Percentiles rank a stretch among this genome's conserved stretches.
These are phyloP conservation scores for Fusarium torreyae DNA, from an alignment of 2,329 filamentous ascomycete species.

Conservation along the genomic window DNA sequence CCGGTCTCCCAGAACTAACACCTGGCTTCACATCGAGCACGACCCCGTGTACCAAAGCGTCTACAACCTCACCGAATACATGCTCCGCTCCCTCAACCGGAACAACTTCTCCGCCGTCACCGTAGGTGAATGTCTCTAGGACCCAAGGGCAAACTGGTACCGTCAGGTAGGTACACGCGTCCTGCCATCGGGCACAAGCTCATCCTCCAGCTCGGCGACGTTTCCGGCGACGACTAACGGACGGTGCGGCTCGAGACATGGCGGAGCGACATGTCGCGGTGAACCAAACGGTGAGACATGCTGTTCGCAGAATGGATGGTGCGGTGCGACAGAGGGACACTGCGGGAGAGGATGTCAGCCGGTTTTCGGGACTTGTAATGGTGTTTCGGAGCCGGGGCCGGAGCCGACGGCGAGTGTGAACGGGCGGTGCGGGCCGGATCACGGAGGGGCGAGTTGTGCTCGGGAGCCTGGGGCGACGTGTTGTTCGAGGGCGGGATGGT, in stretches of 20 bases:
- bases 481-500: conserved; percentile 54
- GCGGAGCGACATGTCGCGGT: conserved; percentile 40
- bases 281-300: conserved; percentile 40
- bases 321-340: conserved; percentile 58
- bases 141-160: conserved; percentile 69
- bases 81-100: conserved; percentile 57
- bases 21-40: conserved; percentile 69
- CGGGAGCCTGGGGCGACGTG: conserved; percentile 46
- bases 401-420: conserved; percentile 33
- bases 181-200: conserved; percentile 5
- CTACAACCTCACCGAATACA: conserved; percentile 60
- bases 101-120: conserved; percentile 65
- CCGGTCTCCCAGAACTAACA: conserved; percentile 40
- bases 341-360: conserved; percentile 60
- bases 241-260: conserved; percentile 45
- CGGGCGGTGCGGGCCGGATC: conserved; percentile 50
- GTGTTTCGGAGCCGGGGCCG: conserved; percentile 32
- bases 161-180: conserved; percentile 38
- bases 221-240: conserved; percentile 45
- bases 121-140: conserved; percentile 67
- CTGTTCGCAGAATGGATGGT: conserved; percentile 51
- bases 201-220: conserved; percentile 31
- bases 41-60: conserved; percentile 64
- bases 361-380: conserved; percentile 50
- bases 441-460: conserved; percentile 46